phyloP scores from a whole-genome alignment of 208 protist genomes.

The Kentomonas sorsogonicus region DNA sequence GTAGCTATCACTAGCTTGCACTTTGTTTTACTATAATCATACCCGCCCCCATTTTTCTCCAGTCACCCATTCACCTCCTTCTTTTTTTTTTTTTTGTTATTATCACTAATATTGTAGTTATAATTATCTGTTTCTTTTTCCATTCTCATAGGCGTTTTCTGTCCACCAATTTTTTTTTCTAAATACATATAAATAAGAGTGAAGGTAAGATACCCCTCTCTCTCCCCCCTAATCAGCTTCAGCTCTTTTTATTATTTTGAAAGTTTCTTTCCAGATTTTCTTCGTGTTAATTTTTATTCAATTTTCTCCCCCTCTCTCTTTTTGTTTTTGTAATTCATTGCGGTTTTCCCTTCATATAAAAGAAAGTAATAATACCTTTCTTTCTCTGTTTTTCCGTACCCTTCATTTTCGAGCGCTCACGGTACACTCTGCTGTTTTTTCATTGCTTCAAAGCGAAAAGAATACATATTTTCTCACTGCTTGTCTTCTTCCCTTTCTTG shows the following conservation, averaged over 20 bases:
- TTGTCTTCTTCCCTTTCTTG: slow-evolving; percentile 1
- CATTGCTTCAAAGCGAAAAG: background rate
- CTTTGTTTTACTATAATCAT: too few species aligned
- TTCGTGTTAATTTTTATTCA: background rate
- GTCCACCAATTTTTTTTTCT: background rate
- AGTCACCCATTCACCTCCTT: too few species aligned
- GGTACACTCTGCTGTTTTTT: background rate
- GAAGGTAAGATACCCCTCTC: too few species aligned
- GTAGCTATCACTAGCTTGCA: too few species aligned
- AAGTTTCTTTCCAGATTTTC: background rate
- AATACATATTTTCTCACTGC: slow-evolving; percentile 7
- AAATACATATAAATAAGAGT: background rate
- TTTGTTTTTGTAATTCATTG: background rate
- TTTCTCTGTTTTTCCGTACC: slow-evolving; percentile 3
- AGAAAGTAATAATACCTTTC: slow-evolving; percentile 11
- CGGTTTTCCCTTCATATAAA: background rate
- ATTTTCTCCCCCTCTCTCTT: background rate
- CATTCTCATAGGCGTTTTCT: background rate
- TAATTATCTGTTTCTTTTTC: background rate
- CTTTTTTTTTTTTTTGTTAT: slow-evolving; percentile 1
- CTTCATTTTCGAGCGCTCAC: background rate
- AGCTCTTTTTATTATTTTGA: slow-evolving; percentile 7
- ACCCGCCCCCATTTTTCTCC: too few species aligned
- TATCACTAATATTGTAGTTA: background rate
- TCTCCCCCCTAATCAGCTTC: too few species aligned